phyloP scores from a whole-genome alignment of 169 alveolate species.

The Plasmodium chabaudi region DNA sequence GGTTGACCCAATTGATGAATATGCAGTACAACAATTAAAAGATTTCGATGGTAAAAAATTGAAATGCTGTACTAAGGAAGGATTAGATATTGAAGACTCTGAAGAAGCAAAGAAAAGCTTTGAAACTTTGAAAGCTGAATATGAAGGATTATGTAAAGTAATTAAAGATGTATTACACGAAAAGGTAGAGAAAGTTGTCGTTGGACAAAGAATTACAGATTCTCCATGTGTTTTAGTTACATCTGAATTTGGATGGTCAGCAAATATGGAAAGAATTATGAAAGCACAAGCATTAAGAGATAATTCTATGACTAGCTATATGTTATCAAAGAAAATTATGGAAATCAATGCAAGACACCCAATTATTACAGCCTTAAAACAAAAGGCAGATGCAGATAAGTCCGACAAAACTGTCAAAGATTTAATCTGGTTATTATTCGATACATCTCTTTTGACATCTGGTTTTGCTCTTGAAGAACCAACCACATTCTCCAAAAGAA shows the following conservation, averaged over 20 bases:
- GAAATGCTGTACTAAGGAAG: conserved; percentile 98
- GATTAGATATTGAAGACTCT: conserved; percentile 94
- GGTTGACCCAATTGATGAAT: conserved; percentile 99
- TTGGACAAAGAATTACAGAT: conserved; percentile 96
- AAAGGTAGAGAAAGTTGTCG: conserved; percentile 98
- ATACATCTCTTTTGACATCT: conserved; percentile 98
- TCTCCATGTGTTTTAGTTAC: conserved; percentile 99
- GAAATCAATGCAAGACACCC: conserved; percentile 99
- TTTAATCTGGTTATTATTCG: conserved; percentile 98
- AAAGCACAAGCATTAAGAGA: conserved; percentile 99
- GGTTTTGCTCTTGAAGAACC: conserved; percentile 99
- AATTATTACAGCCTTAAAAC: conserved; percentile 96
- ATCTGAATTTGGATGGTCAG: conserved; percentile 99
- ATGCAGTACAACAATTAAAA: conserved; percentile 98
- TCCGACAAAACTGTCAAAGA: conserved; percentile 99
- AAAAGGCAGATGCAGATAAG: conserved; percentile 96
- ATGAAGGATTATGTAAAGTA: conserved; percentile 97
- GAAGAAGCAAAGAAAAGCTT: conserved; percentile 98
- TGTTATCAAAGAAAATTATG: conserved; percentile 99
- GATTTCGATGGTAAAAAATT: conserved; percentile 98
- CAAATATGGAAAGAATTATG: conserved; percentile 99
- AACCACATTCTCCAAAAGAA: conserved; percentile 98
- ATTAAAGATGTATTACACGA: conserved; percentile 99
- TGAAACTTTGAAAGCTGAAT: conserved; percentile 97
- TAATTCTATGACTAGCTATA: conserved; percentile 95